Conservation (phyloP, 176 grass and related monocot species). For the Themeda triandra region DNA sequence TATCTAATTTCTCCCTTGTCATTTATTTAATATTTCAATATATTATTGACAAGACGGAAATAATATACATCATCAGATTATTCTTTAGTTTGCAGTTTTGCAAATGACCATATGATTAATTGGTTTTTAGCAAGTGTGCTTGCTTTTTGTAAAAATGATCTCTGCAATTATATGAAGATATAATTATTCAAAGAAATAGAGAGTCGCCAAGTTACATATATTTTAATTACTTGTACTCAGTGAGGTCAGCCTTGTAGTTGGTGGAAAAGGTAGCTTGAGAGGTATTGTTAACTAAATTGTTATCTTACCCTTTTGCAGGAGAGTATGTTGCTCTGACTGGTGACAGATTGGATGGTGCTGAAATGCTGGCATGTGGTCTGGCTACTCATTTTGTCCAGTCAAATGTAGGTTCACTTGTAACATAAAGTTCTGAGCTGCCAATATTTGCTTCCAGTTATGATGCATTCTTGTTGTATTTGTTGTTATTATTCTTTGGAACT, state of each 20-base stretch:
- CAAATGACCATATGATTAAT: background rate
- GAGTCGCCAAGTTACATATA: background rate
- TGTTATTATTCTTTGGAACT: background rate
- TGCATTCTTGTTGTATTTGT: background rate
- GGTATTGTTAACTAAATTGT: constrained; percentile 16
- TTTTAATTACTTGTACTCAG: background rate
- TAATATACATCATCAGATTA: too few relatives aligned
- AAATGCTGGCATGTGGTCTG: constrained; percentile 94
- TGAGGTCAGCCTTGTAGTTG: background rate
- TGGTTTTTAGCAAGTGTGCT: background rate
- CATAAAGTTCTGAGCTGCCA: background rate
- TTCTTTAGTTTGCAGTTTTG: background rate
- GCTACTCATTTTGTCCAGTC: constrained; percentile 89
- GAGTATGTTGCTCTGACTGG: constrained; percentile 86
- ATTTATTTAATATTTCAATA: background rate
- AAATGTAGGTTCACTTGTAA: constrained; percentile 40
- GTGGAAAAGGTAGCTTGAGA: background rate
- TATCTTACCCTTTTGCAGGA: constrained; percentile 44
- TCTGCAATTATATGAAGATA: background rate
- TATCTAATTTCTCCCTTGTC: background rate
- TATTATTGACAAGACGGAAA: too few relatives aligned
- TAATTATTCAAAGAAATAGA: background rate
- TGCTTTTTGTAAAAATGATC: background rate
- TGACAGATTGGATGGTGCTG: constrained; percentile 78
- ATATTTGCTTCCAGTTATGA: background rate